phyloP scores from a whole-genome alignment of 495 filamentous ascomycete genomes.

The Evansstolkia leycettana region DNA sequence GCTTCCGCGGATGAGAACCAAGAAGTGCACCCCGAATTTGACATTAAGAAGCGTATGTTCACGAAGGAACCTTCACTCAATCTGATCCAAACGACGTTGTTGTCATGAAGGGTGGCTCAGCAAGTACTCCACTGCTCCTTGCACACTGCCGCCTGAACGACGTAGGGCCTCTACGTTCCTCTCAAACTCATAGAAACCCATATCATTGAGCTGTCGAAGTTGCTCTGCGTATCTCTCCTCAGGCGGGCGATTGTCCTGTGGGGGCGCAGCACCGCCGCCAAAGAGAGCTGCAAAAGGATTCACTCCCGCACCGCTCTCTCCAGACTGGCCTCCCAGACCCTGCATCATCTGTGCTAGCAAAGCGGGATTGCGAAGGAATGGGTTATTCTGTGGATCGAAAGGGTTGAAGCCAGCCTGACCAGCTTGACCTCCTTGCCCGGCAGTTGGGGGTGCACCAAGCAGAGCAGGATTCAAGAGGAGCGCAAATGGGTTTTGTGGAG shows the following conservation, averaged over 20 bases:
- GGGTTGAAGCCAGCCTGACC: conserved; percentile 28
- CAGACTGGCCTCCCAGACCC: conserved; percentile 24
- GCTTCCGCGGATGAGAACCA: no score
- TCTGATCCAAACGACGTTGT: no score
- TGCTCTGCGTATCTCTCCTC: conserved; percentile 90
- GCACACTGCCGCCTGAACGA: conserved; percentile 83
- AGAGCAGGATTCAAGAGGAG: conserved; percentile 36
- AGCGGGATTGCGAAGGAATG: conserved; percentile 37
- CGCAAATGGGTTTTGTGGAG: conserved; percentile 40
- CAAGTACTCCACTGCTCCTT: conserved; percentile 80
- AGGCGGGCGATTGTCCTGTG: conserved; percentile 71
- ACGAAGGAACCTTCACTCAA: no score
- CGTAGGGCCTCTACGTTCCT: conserved; percentile 81
- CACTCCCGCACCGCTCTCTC: conserved; percentile 16
- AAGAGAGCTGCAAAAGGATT: conserved; percentile 29
- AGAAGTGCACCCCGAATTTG: no score
- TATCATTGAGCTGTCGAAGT: conserved; percentile 88
- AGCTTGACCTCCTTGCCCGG: conserved; percentile 13
- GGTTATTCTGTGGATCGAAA: conserved; percentile 34
- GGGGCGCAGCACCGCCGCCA: conserved; percentile 32
- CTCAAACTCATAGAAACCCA: conserved; percentile 98
- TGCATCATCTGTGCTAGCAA: conserved; percentile 36
- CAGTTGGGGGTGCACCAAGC: conserved; percentile 11
- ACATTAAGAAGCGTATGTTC: no score
- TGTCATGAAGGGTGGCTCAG: conserved; percentile 26